Evolutionary conservation across 2,329 filamentous ascomycete genomes (phyloP).

Genomic region (Passalora sequoiae): DNA sequence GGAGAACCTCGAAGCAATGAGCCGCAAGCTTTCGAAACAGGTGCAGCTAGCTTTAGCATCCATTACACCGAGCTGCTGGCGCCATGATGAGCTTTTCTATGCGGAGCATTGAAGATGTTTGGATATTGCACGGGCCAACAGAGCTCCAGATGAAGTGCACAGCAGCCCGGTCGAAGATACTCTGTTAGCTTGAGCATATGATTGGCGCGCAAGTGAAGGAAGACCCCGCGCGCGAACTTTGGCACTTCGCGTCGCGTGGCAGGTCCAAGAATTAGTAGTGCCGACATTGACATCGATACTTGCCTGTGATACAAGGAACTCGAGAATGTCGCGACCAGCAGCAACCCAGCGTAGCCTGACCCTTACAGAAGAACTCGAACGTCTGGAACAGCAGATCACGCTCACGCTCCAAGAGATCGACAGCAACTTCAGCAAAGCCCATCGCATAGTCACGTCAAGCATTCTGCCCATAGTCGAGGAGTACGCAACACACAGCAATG

Average conservation of each 20-base stretch:
- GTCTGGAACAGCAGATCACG: constrained; percentile 92
- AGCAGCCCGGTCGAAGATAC: too few species aligned
- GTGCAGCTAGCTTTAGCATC: constrained; percentile 8
- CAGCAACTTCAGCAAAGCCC: constrained; percentile 93
- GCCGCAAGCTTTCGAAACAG: neutral
- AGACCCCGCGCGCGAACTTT: neutral
- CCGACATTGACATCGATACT: too few species aligned
- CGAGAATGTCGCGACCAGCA: constrained; percentile 15
- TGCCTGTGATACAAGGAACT: too few species aligned
- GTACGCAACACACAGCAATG: constrained; percentile 86
- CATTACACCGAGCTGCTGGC: constrained; percentile 11
- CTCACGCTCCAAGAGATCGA: constrained; percentile 98
- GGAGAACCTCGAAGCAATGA: constrained; percentile 1
- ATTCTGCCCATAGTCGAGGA: constrained; percentile 92
- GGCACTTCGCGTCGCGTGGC: neutral
- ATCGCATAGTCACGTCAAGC: constrained; percentile 89
- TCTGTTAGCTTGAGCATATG: neutral
- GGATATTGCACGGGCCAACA: too few species aligned
- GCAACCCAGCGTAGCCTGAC: constrained; percentile 58
- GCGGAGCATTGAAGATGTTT: too few species aligned
- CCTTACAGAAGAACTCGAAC: constrained; percentile 91
- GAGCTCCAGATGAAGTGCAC: neutral
- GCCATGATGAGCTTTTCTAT: constrained; percentile 4
- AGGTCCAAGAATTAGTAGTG: neutral
- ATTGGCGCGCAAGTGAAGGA: neutral